Evolutionary conservation across 2,329 filamentous ascomycete genomes (phyloP).

Genomic region (Magnaporthales sp.): DNA sequence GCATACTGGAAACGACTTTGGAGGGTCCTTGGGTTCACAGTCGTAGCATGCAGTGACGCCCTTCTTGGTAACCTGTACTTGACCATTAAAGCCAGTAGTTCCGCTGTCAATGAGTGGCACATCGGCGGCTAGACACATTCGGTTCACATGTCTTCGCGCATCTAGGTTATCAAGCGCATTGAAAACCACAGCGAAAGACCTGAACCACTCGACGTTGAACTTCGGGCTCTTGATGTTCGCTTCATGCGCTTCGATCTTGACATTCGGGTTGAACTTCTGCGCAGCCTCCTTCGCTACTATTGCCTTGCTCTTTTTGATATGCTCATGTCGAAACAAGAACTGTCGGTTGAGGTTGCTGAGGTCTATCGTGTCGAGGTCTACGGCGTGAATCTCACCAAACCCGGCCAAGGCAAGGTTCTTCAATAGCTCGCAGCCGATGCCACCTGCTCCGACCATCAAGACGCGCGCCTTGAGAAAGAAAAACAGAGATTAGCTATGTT

Average conservation of each 20-base stretch:
- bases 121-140: conserved; percentile 89
- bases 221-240: conserved; percentile 87
- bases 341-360: conserved; percentile 96
- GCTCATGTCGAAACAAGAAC: conserved; percentile 91
- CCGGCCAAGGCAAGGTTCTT: conserved; percentile 92
- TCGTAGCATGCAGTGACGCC: conserved; percentile 93
- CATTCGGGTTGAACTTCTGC: conserved; percentile 78
- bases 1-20: conserved; percentile 91
- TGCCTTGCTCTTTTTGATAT: conserved; percentile 96
- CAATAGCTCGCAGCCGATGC: conserved; percentile 93
- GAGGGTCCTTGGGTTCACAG: conserved; percentile 80
- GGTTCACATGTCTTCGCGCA: conserved; percentile 88
- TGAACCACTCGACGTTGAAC: conserved; percentile 87
- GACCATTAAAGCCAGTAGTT: conserved; percentile 94
- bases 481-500: neutral
- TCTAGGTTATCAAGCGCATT: conserved; percentile 96
- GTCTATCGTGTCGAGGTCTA: conserved; percentile 97
- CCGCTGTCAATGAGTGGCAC: conserved; percentile 92
- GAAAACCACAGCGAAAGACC: conserved; percentile 76
- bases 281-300: conserved; percentile 92
- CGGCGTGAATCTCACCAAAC: conserved; percentile 87
- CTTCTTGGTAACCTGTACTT: conserved; percentile 94
- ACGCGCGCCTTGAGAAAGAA: conserved; percentile 58
- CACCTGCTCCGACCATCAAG: conserved; percentile 90
- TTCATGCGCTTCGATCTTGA: conserved; percentile 81